These are phyloP conservation scores for Colletotrichum australisinense DNA, from an alignment of 2,329 filamentous ascomycete genomes.

Conservation along the genomic window DNA sequence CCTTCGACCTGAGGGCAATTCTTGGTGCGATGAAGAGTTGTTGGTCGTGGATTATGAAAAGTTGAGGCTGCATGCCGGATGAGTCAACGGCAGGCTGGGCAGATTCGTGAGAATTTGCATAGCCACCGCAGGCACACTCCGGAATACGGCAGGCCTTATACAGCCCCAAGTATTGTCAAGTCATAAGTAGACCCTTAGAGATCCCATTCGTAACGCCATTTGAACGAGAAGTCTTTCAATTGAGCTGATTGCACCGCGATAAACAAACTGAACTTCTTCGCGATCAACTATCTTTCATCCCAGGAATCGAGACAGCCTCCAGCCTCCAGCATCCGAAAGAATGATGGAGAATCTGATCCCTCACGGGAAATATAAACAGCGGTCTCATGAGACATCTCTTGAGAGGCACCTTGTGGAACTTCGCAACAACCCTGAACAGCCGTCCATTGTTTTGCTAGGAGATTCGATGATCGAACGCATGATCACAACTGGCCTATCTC, in stretches of 20 bases:
- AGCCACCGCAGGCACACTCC: neutral
- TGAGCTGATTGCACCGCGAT: too few species aligned
- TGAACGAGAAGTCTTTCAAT: too few species aligned
- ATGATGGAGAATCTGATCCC: neutral
- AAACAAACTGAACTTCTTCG: too few species aligned
- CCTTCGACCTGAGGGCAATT: neutral
- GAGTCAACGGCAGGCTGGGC: neutral
- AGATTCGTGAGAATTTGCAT: neutral
- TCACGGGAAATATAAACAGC: neutral
- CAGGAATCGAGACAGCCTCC: too few species aligned
- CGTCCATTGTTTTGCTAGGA: neutral
- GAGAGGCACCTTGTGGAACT: neutral
- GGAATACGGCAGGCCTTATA: neutral
- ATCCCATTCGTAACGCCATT: too few species aligned
- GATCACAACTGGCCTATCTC: neutral
- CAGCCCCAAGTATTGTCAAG: too few species aligned
- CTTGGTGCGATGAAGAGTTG: neutral
- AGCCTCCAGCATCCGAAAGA: neutral
- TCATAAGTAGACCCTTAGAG: too few species aligned
- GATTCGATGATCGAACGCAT: neutral
- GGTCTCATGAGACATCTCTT: neutral
- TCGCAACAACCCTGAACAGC: neutral
- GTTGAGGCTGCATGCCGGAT: neutral
- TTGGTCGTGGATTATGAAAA: neutral
- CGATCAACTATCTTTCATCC: too few species aligned